Base-by-base conservation (phyloP, 1,284 basidiomycete species). In the Apiotrichum laibachii region DNA sequence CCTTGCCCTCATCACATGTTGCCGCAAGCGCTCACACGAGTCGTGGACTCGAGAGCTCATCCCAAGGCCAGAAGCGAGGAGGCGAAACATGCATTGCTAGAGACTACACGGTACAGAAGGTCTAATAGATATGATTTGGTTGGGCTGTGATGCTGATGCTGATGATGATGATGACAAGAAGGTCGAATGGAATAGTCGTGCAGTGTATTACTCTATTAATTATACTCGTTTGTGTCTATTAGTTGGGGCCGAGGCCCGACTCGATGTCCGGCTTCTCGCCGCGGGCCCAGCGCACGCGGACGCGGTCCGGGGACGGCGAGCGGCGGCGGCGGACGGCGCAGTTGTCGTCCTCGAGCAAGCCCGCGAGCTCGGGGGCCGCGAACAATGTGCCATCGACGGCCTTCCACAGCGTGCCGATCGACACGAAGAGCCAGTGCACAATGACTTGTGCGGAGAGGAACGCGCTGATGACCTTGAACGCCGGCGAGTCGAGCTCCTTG, bases 351-450 rank as follows among this genome's bases (percentile, higher is more conserved):
- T 37, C 12, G 37, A 13, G 11, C 15, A 82, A 78, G 16, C 79
- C 82, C 5, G 81, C 72, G 67, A 80, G 80, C 61, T 82, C 72
- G 1, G 81, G 78, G 6, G 81, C 76, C 37, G 81, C 79, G 61
- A 84, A 85, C 7, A 85, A 80, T 2, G 70, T 67, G 9, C 82
- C 80, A 37, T 79, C 74, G 31, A 72, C 71, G 5, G 77, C 69
- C 56, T 77, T 70, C 34, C 73, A 63, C 5, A 83, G 11, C 1
- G 84, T 85, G 57, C 80, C 75, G 13, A 68, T 55, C 0, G 78
- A 79, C 26, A 87, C 80, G 43, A 79, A 83, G 5, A 81, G 43
- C 86, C 86, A 88, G 47, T 87, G 64, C 11, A 84, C 16, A 9
- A 85, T 67, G 0, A 85, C 85, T 6, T 74, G 78, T 2, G 80